Base-by-base conservation (phyloP, 495 filamentous ascomycete species). In the Lasiosphaeria miniovina region DNA sequence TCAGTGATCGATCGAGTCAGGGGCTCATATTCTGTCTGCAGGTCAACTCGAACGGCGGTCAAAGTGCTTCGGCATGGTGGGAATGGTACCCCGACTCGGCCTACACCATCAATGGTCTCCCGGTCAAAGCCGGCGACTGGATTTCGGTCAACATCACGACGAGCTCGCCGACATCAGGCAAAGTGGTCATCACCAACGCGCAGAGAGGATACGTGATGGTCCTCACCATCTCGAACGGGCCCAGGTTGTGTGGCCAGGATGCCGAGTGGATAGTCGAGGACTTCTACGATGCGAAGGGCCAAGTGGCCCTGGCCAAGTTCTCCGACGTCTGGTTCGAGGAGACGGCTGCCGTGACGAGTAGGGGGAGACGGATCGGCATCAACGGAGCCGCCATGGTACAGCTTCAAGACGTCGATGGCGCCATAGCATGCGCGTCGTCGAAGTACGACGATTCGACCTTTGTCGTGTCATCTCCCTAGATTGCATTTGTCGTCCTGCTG, bases 61-160 rank as follows among this genome's bases (percentile, higher is more conserved):
- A 70, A 55, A 70, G 61, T 41, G 52, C 65, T 2, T 68, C 52
- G 34, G 76, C 82, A n/a, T 88, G 85, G 85, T 86, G 82, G 68
- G 82, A 87, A 61, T 88, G 84, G 84, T 86, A 77, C 60, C 84
- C 85, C 5, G 74, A 81, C 51, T 74, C 75, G 36, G 76, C 80
- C 14, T 75, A 76, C 49, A 73, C 77, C 59, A 84, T 87, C 63
- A 61, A 58, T 32, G 70, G 73, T 59, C 62, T 87, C 45, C 55
- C 66, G 7, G 66, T 86, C 45, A 72, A 73, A n/a, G 78, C 79
- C 1, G 84, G 84, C 8, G 80, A 88, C 56, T 73, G 75, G 54
- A 79, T 87, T 56, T 75, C 74, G 14, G 77, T 83, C 14, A 80
- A 72, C 32, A 77, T 88, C 38, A 68, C 74, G 32, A 67, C 80